Conservation (phyloP, 75 land plant genomes). For the Pinus taeda region DNA sequence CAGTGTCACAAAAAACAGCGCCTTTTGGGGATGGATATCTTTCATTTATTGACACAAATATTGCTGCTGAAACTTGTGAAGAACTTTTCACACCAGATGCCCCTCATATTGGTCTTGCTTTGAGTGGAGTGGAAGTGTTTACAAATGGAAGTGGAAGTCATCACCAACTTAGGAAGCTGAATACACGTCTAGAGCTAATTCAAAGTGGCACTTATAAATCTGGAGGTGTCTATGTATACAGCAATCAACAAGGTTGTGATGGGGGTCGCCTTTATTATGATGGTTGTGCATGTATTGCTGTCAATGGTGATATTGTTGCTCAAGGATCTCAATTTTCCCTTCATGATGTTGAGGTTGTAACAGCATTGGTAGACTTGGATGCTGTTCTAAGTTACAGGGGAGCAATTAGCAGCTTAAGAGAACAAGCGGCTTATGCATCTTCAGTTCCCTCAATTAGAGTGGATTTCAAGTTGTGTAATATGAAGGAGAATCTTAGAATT, state of each 20-base stretch:
- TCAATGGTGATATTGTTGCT: slow-evolving; percentile 96
- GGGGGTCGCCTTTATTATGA: slow-evolving; percentile 98
- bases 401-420: slow-evolving; percentile 83
- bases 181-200: slow-evolving; percentile 76
- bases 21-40: slow-evolving; percentile 95
- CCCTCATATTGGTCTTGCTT: slow-evolving; percentile 88
- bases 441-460: slow-evolving; percentile 58
- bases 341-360: slow-evolving; percentile 83
- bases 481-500: slow-evolving; percentile 35
- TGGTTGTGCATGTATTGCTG: slow-evolving; percentile 83
- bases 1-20: slow-evolving; percentile 54
- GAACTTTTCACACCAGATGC: slow-evolving; percentile 89
- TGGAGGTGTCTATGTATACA: slow-evolving; percentile 95
- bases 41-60: slow-evolving; percentile 72
- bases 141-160: slow-evolving; percentile 99
- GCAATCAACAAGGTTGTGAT: slow-evolving; percentile 98
- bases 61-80: slow-evolving; percentile 97
- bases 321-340: slow-evolving; percentile 97
- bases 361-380: slow-evolving; percentile 85
- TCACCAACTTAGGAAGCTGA: slow-evolving; percentile 93
- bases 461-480: slow-evolving; percentile 57
- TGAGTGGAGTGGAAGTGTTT: slow-evolving; percentile 94
- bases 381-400: slow-evolving; percentile 86
- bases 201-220: slow-evolving; percentile 76
- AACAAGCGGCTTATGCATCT: slow-evolving; percentile 73